Evolutionary conservation across 2,329 filamentous ascomycete genomes (phyloP).

Genomic region (Penicillium sp.): DNA sequence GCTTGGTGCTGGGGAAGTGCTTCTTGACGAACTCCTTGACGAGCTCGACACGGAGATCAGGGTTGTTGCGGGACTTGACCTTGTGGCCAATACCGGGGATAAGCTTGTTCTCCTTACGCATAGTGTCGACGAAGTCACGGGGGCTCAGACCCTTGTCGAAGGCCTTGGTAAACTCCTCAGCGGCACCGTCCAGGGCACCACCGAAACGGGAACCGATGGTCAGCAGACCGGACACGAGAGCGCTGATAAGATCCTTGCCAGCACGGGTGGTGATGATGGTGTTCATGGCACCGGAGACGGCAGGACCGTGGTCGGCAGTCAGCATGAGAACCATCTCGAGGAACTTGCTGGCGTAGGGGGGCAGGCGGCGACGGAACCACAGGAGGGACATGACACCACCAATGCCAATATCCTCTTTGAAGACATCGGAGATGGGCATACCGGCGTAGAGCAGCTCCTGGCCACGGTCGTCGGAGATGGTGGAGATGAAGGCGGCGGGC

Average conservation of each 20-base stretch:
- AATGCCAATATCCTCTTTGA: constrained; percentile 97
- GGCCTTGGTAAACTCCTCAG: constrained; percentile 97
- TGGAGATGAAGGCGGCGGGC: constrained; percentile 99
- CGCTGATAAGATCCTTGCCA: constrained; percentile 96
- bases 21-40: constrained; percentile 98
- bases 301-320: constrained; percentile 97
- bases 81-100: constrained; percentile 99
- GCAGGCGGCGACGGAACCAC: constrained; percentile 98
- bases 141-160: constrained; percentile 98
- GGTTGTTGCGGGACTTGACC: constrained; percentile 99
- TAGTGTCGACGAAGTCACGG: constrained; percentile 97
- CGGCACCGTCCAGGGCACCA: constrained; percentile 95
- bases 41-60: constrained; percentile 97
- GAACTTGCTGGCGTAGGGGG: constrained; percentile 96
- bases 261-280: constrained; percentile 99
- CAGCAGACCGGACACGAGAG: constrained; percentile 91
- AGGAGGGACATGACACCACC: constrained; percentile 99
- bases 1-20: constrained; percentile 96
- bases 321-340: constrained; percentile 99
- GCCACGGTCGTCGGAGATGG: constrained; percentile 98
- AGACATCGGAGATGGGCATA: constrained; percentile 99
- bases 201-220: constrained; percentile 98
- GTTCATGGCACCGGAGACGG: constrained; percentile 99
- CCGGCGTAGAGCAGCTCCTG: constrained; percentile 98
- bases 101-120: constrained; percentile 99